Evolutionary conservation across 139 green algal genomes (phyloP), one percentile per base, ranked within the genome.

Genomic region (Haematococcus lacustris): DNA sequence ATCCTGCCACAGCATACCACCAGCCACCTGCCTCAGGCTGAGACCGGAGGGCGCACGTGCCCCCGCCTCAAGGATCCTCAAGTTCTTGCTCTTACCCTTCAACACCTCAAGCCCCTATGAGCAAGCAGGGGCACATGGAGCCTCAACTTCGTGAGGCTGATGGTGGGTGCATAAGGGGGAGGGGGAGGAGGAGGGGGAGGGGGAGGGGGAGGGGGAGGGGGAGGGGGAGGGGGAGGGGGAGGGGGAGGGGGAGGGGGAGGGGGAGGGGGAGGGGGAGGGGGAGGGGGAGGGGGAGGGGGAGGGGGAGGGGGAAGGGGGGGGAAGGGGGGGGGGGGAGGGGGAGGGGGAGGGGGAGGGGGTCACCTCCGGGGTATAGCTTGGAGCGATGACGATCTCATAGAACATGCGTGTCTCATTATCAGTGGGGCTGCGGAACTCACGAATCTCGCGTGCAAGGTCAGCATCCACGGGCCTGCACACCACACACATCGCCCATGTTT

Each of bases 361-460:
- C 13, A 64, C 53, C 7, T 97, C 89, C 0, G 86, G 78, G 3
- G 93, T 97, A 90, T 99, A 99, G 40, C 71, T 62, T 26, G 95
- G 95, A 2, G 94, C 95, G 66, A 98, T 96, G 28, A 99, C 95
- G 39, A 99, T 98, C 86, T 99, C 95, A 75, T 99, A 99, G 74
- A 99, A 99, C 95, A 99, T 99, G 70, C 91, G 88, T 32, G 94
- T 98, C 85, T 97, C 91, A 70, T 84, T 85, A 82, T 99, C 95
- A 32, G 89, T 93, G n/a, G 95, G 95, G 38, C 74, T 89, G 78
- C 81, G 79, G 83, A 96, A 98, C 86, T 98, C 91, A 5, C 95
- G 82, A 61, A 99, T 92, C 78, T 98, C 90, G 1, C 80, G 82
- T 1, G 95, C 95, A 68, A 99, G 84, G 21, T 85, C 86, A 25